Conservation (phyloP, 768 basidiomycete species). For the Symmetrospora coprosmae region DNA sequence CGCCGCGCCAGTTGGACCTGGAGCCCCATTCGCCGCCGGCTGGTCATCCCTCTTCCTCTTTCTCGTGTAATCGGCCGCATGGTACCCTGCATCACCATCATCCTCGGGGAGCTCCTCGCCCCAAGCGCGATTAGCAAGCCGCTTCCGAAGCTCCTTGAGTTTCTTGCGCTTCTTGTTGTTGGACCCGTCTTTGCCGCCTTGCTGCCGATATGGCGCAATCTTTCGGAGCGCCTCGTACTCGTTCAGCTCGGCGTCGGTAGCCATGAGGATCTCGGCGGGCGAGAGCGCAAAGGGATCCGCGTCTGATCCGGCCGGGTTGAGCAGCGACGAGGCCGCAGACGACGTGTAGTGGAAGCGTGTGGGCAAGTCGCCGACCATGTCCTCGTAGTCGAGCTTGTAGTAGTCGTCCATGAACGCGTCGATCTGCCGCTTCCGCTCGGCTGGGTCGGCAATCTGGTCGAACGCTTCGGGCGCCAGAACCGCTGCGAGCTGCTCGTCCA, state of each 20-base stretch:
- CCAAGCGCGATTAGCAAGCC: conserved; percentile 36
- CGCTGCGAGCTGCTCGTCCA: conserved; percentile 43
- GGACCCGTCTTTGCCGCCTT: conserved; percentile 41
- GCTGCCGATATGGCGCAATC: conserved; percentile 76
- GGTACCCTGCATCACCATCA: conserved; percentile 29
- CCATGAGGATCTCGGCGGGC: conserved; percentile 73
- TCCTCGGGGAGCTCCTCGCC: conserved; percentile 34
- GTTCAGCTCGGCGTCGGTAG: conserved; percentile 85
- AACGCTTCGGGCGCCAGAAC: conserved; percentile 37
- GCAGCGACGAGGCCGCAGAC: conserved; percentile 47
- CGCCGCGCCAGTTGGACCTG: too few relatives aligned
- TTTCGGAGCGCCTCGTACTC: conserved; percentile 77
- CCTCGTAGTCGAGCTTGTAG: conserved; percentile 84
- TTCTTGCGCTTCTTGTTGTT: conserved; percentile 53
- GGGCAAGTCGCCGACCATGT: conserved; percentile 77
- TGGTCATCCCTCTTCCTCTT: background rate
- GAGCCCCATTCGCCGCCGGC: too few relatives aligned
- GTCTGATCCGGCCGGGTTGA: conserved; percentile 29
- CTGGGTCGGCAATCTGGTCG: conserved; percentile 53
- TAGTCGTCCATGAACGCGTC: conserved; percentile 85
- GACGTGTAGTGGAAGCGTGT: conserved; percentile 87
- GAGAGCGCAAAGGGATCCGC: conserved; percentile 44
- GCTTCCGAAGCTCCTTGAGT: conserved; percentile 38
- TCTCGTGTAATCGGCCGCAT: background rate
- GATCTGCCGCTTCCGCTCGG: conserved; percentile 67